Conservation (phyloP, 2,329 filamentous ascomycete species). For the Neophaeococcomyces mojaviensis region DNA sequence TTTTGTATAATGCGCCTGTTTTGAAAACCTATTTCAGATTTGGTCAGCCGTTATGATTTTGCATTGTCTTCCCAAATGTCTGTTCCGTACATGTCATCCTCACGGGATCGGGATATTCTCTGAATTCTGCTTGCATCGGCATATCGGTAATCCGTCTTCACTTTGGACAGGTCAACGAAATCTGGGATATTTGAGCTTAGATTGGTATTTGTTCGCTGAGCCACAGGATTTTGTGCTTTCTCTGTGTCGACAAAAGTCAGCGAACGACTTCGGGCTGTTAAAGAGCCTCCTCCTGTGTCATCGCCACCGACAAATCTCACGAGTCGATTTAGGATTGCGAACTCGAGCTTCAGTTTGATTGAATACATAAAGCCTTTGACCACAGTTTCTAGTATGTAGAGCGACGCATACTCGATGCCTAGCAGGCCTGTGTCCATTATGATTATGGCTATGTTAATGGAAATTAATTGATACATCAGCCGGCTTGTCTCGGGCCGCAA, state of each 20-base stretch:
- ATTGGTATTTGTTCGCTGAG: not conserved
- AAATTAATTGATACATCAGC: constrained; percentile 43
- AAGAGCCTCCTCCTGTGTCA: constrained; percentile 1
- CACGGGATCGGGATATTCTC: no score
- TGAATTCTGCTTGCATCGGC: no score
- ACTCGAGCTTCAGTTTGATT: constrained; percentile 45
- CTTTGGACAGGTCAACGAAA: constrained; percentile 38
- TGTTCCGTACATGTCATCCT: no score
- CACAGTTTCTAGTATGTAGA: constrained; percentile 41
- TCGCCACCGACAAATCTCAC: constrained; percentile 31
- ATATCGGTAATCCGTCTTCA: constrained; percentile 36
- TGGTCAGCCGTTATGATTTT: no score
- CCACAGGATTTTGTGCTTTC: constrained; percentile 4
- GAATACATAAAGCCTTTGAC: constrained; percentile 42
- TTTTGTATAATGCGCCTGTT: no score
- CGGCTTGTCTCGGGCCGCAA: constrained; percentile 35
- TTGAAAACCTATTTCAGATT: no score
- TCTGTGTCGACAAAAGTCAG: not conserved
- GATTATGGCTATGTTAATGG: constrained; percentile 44
- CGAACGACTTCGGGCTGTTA: not conserved
- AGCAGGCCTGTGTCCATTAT: constrained; percentile 39
- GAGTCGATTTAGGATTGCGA: constrained; percentile 41
- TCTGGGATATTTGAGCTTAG: constrained; percentile 36
- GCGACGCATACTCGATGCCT: constrained; percentile 36
- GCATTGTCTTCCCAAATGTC: no score